Evolutionary conservation across 2,329 filamentous ascomycete species (phyloP), one percentile per base, ranked within the genome.

Genomic region (Botrytis porri): DNA sequence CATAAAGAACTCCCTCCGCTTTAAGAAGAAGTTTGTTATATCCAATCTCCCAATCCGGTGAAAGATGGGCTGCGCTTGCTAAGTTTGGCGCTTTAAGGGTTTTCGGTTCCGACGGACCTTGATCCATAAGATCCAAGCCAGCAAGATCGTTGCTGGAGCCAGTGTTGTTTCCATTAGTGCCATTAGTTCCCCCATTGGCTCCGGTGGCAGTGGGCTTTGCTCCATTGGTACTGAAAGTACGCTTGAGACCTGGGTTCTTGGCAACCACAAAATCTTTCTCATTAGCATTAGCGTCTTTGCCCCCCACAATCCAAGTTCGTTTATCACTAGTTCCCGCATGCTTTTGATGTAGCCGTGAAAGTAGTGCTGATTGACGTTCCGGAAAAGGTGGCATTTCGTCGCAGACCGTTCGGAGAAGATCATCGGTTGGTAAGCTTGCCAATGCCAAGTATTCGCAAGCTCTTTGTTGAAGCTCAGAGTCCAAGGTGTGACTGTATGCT

Each of bases 311-410:
- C 96, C 96, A 99, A 2, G 96, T 98, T 75, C 95, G 89, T 84
- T 97, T 97, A 82, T 99, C 96, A 80, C 93, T 97, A 22, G 94
- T 96, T 74, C 92, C 93, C 65, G 92, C 93, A 79, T 97, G 94
- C 84, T 97, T 98, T 83, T 97, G 94, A 83, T 99, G 95, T 67
- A 99, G 87, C 73, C 96, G 89, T 57, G 95, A 98, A 18, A 99
- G 86, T 41, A 99, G 85, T 1, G 96, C 95, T 8, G 96, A 98
- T 73, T 97, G 91, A 74, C 97, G 88, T 82, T 99, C 95, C 0
- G 96, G 97, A 83, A 98, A 99, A 0, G 96, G 95, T 3, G 96
- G 96, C 97, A 99, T 99, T 82, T 99, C 96, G 78, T 99, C 96
- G 82, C 95, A 97, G 9, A 99, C 91, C 0, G 96, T 98, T 69